Conservation (phyloP, 805 yeast species). For the Metschnikowia lachancei region DNA sequence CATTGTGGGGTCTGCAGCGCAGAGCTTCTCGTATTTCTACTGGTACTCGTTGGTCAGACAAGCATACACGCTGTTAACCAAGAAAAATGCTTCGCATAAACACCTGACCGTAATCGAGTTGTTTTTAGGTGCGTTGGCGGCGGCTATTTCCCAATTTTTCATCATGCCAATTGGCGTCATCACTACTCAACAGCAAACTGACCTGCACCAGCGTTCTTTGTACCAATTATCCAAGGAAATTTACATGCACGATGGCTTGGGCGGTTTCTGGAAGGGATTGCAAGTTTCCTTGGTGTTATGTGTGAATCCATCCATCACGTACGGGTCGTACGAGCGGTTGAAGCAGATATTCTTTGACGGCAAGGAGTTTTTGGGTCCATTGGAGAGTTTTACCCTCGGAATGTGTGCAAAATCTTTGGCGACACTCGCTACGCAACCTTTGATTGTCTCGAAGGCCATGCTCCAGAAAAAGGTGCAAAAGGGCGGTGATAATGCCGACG, state of each 20-base stretch:
- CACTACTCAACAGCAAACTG: constrained; percentile 60
- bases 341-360: constrained; percentile 47
- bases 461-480: constrained; percentile 51
- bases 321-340: constrained; percentile 73
- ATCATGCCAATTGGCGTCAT: constrained; percentile 80
- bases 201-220: constrained; percentile 35
- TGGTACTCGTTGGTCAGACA: constrained; percentile 77
- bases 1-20: constrained; percentile 67
- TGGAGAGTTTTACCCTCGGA: constrained; percentile 68
- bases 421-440: constrained; percentile 76
- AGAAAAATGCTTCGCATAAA: constrained; percentile 35
- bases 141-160: constrained; percentile 74
- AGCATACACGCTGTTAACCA: constrained; percentile 43
- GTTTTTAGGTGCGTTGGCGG: constrained; percentile 74
- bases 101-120: constrained; percentile 65
- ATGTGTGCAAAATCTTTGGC: constrained; percentile 80
- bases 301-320: constrained; percentile 82
- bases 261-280: constrained; percentile 80
- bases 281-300: constrained; percentile 78
- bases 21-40: constrained; percentile 80
- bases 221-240: constrained; percentile 45
- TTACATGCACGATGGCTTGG: constrained; percentile 58
- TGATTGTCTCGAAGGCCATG: constrained; percentile 81
- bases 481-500: neutral
- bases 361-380: constrained; percentile 49